Percentiles rank a stretch among this genome's conserved stretches.
Evolutionary conservation across 805 yeast genomes (phyloP).

Genomic region (Kodamaea hsintzibuensis): DNA sequence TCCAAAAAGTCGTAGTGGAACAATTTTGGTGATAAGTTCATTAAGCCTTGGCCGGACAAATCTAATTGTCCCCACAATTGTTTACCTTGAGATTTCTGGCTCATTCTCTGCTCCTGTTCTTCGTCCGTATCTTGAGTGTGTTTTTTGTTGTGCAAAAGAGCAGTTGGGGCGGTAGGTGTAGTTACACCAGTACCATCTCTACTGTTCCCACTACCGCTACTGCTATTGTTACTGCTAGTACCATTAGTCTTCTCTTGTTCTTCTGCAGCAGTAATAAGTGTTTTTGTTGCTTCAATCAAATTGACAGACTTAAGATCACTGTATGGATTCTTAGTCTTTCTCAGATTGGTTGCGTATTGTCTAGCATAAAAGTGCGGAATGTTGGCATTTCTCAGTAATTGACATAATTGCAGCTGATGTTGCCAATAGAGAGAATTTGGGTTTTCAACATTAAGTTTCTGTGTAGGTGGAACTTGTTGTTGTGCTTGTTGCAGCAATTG

Average conservation of each 20-base stretch:
- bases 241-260: slow-evolving; percentile 47
- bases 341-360: slow-evolving; percentile 69
- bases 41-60: slow-evolving; percentile 83
- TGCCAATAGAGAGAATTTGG: slow-evolving; percentile 64
- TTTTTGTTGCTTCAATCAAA: slow-evolving; percentile 44
- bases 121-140: slow-evolving; percentile 53
- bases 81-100: slow-evolving; percentile 58
- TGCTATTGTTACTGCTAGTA: slow-evolving; percentile 21
- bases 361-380: slow-evolving; percentile 83
- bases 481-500: slow-evolving; percentile 11
- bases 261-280: slow-evolving; percentile 35
- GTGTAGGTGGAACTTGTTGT: slow-evolving; percentile 19
- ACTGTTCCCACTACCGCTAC: slow-evolving; percentile 9
- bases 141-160: slow-evolving; percentile 45
- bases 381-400: slow-evolving; percentile 62
- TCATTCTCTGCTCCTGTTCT: slow-evolving; percentile 62
- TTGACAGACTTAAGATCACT: slow-evolving; percentile 38
- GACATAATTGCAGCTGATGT: slow-evolving; percentile 74
- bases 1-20: slow-evolving; percentile 84
- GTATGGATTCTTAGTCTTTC: slow-evolving; percentile 44
- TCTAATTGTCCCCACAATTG: slow-evolving; percentile 96
- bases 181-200: slow-evolving; percentile 12
- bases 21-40: slow-evolving; percentile 66
- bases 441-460: slow-evolving; percentile 41
- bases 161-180: slow-evolving; percentile 23